A percentile compares a stretch with the other conserved stretches of the same genome.
These are phyloP conservation scores for Cydonia oblonga DNA, from an alignment of 331 rosid species.

Conservation along the genomic window DNA sequence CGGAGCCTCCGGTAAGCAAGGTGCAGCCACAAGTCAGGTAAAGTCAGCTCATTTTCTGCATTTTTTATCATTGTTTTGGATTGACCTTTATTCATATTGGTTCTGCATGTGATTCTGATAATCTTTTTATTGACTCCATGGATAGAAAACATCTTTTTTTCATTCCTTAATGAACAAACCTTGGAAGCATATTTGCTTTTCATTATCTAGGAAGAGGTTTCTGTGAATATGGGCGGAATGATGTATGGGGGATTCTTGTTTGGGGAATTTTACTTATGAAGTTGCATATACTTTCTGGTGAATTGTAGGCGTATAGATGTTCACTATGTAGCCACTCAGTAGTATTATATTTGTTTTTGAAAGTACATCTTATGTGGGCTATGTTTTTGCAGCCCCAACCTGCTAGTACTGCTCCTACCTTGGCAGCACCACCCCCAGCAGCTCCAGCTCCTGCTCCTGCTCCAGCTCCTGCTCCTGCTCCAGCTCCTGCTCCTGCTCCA, in stretches of 20 bases:
- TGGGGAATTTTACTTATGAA: neutral
- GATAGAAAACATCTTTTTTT: neutral
- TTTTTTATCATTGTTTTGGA: neutral
- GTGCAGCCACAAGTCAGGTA: constrained; percentile 31
- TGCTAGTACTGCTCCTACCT: constrained; percentile 10
- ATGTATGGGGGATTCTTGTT: neutral
- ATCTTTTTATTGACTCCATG: neutral
- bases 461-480: neutral
- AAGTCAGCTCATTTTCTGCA: neutral
- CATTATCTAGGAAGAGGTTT: neutral
- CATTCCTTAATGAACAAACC: too few relatives aligned
- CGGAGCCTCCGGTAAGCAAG: constrained; percentile 22
- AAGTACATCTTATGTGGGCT: neutral
- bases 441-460: constrained; percentile 3
- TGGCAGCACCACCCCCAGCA: neutral
- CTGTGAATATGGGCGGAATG: neutral
- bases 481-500: constrained; percentile 3
- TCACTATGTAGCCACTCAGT: neutral
- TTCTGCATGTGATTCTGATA: neutral
- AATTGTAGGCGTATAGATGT: neutral
- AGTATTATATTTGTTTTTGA: neutral
- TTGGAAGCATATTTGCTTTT: neutral
- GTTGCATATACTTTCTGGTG: neutral
- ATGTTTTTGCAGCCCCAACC: constrained; percentile 22
- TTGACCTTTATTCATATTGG: neutral